Evolutionary conservation across 1,284 basidiomycete species (phyloP).

Genomic region (Xerocomus nothofagi): DNA sequence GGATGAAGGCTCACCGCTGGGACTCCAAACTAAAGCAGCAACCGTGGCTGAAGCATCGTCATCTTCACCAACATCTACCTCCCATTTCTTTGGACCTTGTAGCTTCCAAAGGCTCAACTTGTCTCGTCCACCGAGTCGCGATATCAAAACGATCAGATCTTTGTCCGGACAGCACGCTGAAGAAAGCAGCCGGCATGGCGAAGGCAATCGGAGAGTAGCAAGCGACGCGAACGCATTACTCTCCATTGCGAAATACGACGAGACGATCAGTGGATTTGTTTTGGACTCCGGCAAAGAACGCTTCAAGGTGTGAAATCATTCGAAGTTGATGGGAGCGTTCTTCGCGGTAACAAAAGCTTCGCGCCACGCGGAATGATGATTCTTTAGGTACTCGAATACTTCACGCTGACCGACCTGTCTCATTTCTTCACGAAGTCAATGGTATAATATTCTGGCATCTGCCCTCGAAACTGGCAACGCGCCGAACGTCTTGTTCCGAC

Average conservation of each 20-base stretch:
- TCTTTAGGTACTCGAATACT: slow-evolving; percentile 13
- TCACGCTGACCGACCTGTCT: not conserved
- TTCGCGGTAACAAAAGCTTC: slow-evolving; percentile 26
- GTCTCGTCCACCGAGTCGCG: slow-evolving; percentile 62
- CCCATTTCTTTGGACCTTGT: slow-evolving; percentile 78
- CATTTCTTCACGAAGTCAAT: not conserved
- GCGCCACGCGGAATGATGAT: slow-evolving; percentile 32
- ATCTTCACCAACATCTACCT: slow-evolving; percentile 58
- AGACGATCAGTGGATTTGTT: not conserved
- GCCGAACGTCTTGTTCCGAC: not conserved
- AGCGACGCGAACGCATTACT: slow-evolving; percentile 55
- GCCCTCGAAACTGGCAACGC: not conserved
- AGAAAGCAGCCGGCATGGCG: slow-evolving; percentile 53
- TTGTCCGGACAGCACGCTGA: slow-evolving; percentile 83
- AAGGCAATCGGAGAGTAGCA: slow-evolving; percentile 56
- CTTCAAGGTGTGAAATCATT: slow-evolving; percentile 14
- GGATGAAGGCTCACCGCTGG: slow-evolving; percentile 56
- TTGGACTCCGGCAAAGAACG: slow-evolving; percentile 8
- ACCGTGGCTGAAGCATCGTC: slow-evolving; percentile 49
- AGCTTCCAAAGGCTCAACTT: slow-evolving; percentile 76
- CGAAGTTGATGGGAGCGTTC: slow-evolving; percentile 22
- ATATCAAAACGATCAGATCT: slow-evolving; percentile 69
- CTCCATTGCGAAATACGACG: slow-evolving; percentile 36
- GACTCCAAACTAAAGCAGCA: slow-evolving; percentile 72
- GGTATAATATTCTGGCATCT: not conserved